phyloP scores from a whole-genome alignment of 805 yeast species.

The Myxozyma neotropica region DNA sequence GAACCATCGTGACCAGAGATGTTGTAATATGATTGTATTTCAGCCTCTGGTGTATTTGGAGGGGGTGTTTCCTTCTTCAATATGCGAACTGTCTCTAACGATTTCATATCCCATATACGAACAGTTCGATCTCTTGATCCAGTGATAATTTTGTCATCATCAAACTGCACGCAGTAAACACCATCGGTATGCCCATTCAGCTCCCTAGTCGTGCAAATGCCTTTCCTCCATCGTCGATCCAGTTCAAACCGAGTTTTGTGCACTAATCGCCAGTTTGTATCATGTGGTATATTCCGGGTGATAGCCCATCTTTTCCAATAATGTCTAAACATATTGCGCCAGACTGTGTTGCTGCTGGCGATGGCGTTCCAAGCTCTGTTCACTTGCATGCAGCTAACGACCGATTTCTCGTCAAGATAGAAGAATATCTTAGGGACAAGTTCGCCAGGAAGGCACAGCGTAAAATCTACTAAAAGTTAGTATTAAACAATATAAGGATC shows the following conservation, averaged over 20 bases:
- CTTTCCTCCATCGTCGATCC: conserved; percentile 39
- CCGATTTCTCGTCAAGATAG: conserved; percentile 9
- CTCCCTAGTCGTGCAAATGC: conserved; percentile 31
- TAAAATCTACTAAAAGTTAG: not conserved
- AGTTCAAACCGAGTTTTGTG: conserved; percentile 36
- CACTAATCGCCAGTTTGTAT: conserved; percentile 36
- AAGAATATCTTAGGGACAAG: conserved; percentile 24
- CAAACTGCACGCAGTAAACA: conserved; percentile 77
- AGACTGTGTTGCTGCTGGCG: conserved; percentile 12
- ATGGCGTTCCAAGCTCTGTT: conserved; percentile 20
- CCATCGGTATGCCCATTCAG: conserved; percentile 77
- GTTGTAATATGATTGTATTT: not conserved
- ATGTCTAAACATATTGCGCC: conserved; percentile 22
- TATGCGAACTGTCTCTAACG: conserved; percentile 32
- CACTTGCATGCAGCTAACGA: conserved; percentile 26
- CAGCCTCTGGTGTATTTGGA: not conserved
- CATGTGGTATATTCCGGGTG: conserved; percentile 7
- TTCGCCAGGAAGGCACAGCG: conserved; percentile 23
- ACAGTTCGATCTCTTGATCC: conserved; percentile 59
- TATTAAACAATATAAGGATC: not conserved
- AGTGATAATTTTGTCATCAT: conserved; percentile 64
- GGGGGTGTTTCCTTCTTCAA: conserved; percentile 21
- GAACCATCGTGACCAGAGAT: conserved; percentile 41
- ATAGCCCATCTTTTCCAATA: conserved; percentile 16
- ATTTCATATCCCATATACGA: conserved; percentile 42